phyloP scores from a whole-genome alignment of 2,329 filamentous ascomycete species.

The Teratosphaeria viscida region DNA sequence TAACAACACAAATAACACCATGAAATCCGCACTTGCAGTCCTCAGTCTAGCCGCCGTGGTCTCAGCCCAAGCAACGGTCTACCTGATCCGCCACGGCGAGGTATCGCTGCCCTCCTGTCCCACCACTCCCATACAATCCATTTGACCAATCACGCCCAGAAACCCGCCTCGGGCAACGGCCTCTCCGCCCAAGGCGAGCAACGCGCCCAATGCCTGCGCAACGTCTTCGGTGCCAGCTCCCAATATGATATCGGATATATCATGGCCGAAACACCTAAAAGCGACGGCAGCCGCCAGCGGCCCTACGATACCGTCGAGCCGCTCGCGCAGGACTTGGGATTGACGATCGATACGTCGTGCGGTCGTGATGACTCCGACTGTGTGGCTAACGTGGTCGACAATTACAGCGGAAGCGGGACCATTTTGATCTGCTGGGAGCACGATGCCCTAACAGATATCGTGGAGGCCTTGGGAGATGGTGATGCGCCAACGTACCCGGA shows the following conservation, averaged over 20 bases:
- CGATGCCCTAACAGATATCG: conserved; percentile 42
- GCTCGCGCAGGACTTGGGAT: conserved; percentile 44
- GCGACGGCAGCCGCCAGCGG: conserved; percentile 40
- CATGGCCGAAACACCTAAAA: conserved; percentile 46
- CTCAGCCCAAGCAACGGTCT: conserved; percentile 40
- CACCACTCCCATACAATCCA: not conserved
- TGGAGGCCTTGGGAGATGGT: conserved; percentile 40
- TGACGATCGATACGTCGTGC: conserved; percentile 46
- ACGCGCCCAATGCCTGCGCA: conserved; percentile 49
- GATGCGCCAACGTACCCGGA: conserved; percentile 41
- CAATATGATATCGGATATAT: conserved; percentile 48
- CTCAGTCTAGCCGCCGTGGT: conserved; percentile 9
- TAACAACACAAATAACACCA: not conserved
- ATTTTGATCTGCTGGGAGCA: conserved; percentile 56
- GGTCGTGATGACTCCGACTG: conserved; percentile 46
- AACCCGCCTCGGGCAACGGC: conserved; percentile 39
- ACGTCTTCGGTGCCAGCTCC: conserved; percentile 44
- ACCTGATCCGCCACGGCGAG: conserved; percentile 54
- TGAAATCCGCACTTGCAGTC: conserved; percentile 11
- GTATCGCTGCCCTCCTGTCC: not conserved
- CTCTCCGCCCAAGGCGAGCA: conserved; percentile 42
- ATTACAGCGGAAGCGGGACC: conserved; percentile 42
- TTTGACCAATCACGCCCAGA: conserved; percentile 20
- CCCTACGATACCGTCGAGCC: conserved; percentile 49
- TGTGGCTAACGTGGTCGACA: conserved; percentile 41